These are phyloP conservation scores for Fusarium sarcochroum DNA, from an alignment of 2,329 filamentous ascomycete genomes.

Conservation along the genomic window DNA sequence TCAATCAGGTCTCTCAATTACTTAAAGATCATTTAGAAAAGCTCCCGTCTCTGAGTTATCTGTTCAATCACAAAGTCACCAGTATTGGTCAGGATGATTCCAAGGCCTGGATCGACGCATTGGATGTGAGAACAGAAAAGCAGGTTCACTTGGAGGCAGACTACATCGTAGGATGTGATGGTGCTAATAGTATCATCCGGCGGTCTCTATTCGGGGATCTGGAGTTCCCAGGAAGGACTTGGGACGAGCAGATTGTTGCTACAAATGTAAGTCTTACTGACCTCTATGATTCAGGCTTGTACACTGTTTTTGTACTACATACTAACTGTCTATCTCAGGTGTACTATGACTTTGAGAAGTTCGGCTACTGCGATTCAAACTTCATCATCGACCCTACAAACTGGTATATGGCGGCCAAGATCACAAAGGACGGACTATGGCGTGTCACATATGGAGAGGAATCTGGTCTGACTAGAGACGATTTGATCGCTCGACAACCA, in stretches of 20 bases:
- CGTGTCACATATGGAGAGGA: constrained; percentile 74
- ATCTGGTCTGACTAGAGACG: constrained; percentile 64
- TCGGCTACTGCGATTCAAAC: constrained; percentile 68
- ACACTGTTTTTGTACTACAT: no score
- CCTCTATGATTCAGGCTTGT: neutral
- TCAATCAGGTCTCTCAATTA: constrained; percentile 8
- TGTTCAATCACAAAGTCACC: constrained; percentile 16
- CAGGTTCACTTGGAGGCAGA: constrained; percentile 58
- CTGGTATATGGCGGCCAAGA: constrained; percentile 72
- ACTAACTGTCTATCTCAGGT: constrained; percentile 56
- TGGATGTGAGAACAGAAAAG: constrained; percentile 50
- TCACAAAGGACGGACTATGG: constrained; percentile 72
- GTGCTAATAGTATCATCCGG: constrained; percentile 64
- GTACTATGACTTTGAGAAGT: constrained; percentile 72
- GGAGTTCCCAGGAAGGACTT: constrained; percentile 71
- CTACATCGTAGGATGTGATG: constrained; percentile 71
- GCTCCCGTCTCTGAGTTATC: constrained; percentile 58
- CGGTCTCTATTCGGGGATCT: constrained; percentile 64
- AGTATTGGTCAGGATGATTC: constrained; percentile 61
- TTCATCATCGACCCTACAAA: constrained; percentile 74
- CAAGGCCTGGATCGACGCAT: constrained; percentile 60
- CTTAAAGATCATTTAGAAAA: neutral
- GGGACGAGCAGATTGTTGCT: constrained; percentile 72
- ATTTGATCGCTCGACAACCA: constrained; percentile 67
- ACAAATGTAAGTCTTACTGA: constrained; percentile 65